phyloP scores from a whole-genome alignment of 129 eudicot genomes.

The Flaveria bidentis region DNA sequence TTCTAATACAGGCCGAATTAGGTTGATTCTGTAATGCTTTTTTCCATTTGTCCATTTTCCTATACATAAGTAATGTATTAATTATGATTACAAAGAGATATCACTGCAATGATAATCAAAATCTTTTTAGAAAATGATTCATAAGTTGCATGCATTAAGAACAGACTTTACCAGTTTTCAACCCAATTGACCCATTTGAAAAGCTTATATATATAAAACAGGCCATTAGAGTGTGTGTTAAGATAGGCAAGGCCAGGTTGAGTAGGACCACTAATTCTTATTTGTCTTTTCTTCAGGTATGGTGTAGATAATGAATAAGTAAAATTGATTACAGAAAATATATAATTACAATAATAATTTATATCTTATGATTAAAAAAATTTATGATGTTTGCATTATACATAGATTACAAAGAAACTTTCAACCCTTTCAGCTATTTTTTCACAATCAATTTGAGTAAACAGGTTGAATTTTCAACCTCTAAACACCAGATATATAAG shows the following conservation, averaged over 20 bases:
- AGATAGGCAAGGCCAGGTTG: background rate
- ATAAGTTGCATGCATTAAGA: background rate
- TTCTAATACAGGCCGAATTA: background rate
- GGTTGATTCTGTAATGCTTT: background rate
- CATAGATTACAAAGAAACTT: background rate
- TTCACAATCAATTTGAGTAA: background rate
- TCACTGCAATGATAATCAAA: background rate
- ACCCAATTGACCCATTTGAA: constrained; percentile 7
- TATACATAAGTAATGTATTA: background rate
- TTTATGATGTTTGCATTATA: constrained; percentile 9
- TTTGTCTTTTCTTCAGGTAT: background rate
- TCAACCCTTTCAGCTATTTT: constrained; percentile 1
- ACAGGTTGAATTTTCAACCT: constrained; percentile 12
- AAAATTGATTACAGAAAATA: background rate
- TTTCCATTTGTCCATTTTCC: background rate
- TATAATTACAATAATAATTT: background rate
- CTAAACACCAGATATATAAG: constrained; percentile 1
- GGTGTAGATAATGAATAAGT: background rate
- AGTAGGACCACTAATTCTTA: background rate
- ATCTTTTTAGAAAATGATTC: background rate
- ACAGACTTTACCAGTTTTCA: background rate
- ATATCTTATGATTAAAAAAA: background rate
- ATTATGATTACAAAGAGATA: background rate
- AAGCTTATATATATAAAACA: background rate
- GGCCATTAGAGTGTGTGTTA: background rate